Percentiles rank a stretch among this genome's conserved stretches.
Conservation (phyloP, 78 protist species). For the Pigoraptor vietnamica region DNA sequence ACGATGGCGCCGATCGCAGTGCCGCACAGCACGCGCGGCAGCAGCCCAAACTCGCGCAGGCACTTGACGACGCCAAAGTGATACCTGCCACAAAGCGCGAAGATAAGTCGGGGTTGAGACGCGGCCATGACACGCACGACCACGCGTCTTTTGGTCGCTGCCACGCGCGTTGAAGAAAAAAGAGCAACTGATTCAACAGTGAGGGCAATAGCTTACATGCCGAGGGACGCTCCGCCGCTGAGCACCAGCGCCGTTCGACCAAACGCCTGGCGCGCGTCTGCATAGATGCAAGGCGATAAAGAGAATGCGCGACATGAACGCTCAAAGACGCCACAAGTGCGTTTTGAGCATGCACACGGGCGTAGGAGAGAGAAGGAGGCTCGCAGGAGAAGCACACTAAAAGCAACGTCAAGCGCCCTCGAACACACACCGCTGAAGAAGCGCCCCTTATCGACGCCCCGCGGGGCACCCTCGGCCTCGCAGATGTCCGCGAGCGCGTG, state of each 20-base stretch:
- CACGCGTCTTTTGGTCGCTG: too few species aligned
- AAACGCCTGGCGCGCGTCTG: constrained; percentile 38
- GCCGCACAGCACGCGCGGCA: constrained; percentile 63
- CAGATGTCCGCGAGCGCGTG: neutral
- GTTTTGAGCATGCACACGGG: neutral
- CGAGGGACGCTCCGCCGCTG: constrained; percentile 57
- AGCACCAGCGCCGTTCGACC: constrained; percentile 71
- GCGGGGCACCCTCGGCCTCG: neutral
- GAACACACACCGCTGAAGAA: constrained; percentile 18
- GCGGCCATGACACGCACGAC: too few species aligned
- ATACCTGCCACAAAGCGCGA: too few species aligned
- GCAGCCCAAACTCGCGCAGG: constrained; percentile 29
- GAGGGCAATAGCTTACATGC: too few species aligned
- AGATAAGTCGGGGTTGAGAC: too few species aligned
- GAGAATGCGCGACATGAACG: too few species aligned
- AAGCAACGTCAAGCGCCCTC: neutral
- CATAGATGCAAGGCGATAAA: too few species aligned
- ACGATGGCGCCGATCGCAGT: constrained; percentile 50
- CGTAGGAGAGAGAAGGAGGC: neutral
- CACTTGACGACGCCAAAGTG: constrained; percentile 71
- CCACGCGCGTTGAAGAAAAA: too few species aligned
- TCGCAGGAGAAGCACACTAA: neutral
- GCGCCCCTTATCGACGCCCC: neutral
- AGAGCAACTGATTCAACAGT: too few species aligned
- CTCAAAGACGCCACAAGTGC: neutral